Evolutionary conservation across 2,329 filamentous ascomycete genomes (phyloP).

Genomic region (Eurotiales sp.): DNA sequence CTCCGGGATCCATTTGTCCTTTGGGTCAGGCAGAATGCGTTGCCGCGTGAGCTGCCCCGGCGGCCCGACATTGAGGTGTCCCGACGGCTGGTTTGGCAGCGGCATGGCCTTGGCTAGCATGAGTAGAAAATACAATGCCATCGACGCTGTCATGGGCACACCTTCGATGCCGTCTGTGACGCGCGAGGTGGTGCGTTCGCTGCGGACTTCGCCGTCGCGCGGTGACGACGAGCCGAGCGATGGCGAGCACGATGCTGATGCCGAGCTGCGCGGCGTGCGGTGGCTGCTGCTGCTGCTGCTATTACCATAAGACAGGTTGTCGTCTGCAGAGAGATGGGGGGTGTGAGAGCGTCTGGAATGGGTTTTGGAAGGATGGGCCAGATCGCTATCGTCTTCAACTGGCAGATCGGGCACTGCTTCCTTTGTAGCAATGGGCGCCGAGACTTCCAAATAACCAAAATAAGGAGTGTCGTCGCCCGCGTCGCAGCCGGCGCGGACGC

Average conservation of each 20-base stretch:
- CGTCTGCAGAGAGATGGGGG: background rate
- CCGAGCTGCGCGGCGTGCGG: background rate
- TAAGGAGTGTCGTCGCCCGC: conserved; percentile 62
- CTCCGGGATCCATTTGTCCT: conserved; percentile 62
- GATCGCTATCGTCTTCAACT: too few species aligned
- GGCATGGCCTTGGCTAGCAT: conserved; percentile 62
- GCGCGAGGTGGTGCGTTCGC: too few species aligned
- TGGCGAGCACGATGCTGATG: background rate
- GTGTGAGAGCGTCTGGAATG: background rate
- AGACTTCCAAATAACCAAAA: conserved; percentile 84
- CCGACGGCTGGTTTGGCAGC: conserved; percentile 54
- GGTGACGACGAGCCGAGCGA: background rate
- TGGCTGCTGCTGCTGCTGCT: background rate
- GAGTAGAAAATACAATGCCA: conserved; percentile 62
- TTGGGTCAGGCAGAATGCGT: conserved; percentile 48
- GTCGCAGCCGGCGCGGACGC: conserved; percentile 73
- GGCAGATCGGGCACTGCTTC: conserved; percentile 31
- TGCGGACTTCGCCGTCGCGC: conserved; percentile 11
- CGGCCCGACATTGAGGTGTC: conserved; percentile 59
- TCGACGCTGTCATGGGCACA: conserved; percentile 51
- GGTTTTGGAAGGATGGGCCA: background rate
- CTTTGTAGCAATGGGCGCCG: conserved; percentile 53
- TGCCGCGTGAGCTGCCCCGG: conserved; percentile 56
- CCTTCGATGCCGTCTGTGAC: conserved; percentile 16
- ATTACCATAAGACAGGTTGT: background rate